These are phyloP conservation scores for Wickerhamiella cacticola DNA, from an alignment of 805 yeast species.

Conservation along the genomic window DNA sequence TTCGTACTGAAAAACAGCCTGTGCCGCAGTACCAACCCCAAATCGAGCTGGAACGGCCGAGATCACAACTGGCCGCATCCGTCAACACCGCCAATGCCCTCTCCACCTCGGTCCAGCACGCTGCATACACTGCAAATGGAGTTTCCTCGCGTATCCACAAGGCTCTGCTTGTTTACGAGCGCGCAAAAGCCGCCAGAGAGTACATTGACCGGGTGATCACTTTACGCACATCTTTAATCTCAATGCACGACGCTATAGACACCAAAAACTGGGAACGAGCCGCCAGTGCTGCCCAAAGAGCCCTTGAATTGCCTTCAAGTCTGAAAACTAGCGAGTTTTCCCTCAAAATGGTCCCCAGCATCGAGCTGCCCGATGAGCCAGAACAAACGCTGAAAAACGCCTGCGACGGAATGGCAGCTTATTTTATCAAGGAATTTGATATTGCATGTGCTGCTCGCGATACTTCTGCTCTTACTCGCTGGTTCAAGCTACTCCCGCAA, in stretches of 20 bases:
- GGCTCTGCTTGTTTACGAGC: conserved; percentile 21
- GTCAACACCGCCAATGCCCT: background rate
- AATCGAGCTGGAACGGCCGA: conserved; percentile 10
- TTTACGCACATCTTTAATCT: conserved; percentile 53
- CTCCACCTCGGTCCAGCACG: conserved; percentile 6
- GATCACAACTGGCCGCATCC: conserved; percentile 12
- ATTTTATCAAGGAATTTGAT: conserved; percentile 53
- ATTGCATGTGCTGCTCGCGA: conserved; percentile 56
- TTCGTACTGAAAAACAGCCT: background rate
- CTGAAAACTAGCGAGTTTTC: conserved; percentile 58
- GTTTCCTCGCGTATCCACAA: conserved; percentile 13
- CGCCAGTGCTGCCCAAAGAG: conserved; percentile 49
- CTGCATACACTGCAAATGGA: conserved; percentile 13
- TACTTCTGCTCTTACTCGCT: conserved; percentile 59
- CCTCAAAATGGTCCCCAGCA: conserved; percentile 68
- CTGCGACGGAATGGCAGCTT: conserved; percentile 42
- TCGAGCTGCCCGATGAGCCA: conserved; percentile 77
- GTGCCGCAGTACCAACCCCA: background rate
- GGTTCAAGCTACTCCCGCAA: conserved; percentile 78
- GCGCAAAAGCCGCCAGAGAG: conserved; percentile 47
- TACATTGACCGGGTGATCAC: conserved; percentile 55
- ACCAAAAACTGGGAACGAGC: conserved; percentile 65
- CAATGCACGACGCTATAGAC: conserved; percentile 57
- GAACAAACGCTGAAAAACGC: conserved; percentile 42
- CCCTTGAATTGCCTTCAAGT: conserved; percentile 42